Evolutionary conservation across 2,329 filamentous ascomycete species (phyloP).

Genomic region (Aspergillus sp.): DNA sequence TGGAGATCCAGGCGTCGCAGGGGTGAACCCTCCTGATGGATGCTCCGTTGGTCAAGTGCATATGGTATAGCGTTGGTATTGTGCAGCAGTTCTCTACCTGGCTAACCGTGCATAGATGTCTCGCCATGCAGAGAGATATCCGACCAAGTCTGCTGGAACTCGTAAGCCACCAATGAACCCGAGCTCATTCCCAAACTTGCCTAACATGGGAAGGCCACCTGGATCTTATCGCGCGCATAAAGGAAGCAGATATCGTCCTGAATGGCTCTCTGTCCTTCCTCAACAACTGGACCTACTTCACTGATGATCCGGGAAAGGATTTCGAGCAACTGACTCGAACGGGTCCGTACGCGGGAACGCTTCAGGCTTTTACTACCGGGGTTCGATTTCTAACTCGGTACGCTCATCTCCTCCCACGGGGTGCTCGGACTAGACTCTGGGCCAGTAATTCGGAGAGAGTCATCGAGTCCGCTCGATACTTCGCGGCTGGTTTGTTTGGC

Average conservation of each 20-base stretch:
- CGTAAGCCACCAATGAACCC: constrained; percentile 39
- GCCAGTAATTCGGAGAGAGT: constrained; percentile 55
- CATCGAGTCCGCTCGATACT: constrained; percentile 56
- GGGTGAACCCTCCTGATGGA: constrained; percentile 46
- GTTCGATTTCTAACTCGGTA: constrained; percentile 56
- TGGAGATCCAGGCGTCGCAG: constrained; percentile 28
- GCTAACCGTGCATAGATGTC: constrained; percentile 46
- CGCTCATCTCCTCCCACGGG: constrained; percentile 42
- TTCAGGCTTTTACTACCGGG: constrained; percentile 55
- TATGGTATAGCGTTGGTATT: constrained; percentile 43
- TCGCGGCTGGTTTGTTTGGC: constrained; percentile 56
- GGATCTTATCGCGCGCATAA: constrained; percentile 49
- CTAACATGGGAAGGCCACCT: constrained; percentile 41
- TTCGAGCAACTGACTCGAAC: constrained; percentile 57
- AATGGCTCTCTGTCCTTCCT: constrained; percentile 55
- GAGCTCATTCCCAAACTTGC: background rate
- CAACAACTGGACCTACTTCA: constrained; percentile 57
- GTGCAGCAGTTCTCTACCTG: background rate
- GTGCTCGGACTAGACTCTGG: constrained; percentile 49
- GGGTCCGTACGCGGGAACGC: constrained; percentile 56
- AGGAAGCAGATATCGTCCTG: constrained; percentile 39
- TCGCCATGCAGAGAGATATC: constrained; percentile 58
- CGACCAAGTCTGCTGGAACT: constrained; percentile 49
- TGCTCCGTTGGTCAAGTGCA: constrained; percentile 59
- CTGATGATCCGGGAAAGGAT: constrained; percentile 40